Evolutionary conservation across 2,329 filamentous ascomycete species (phyloP).

Genomic region (Colletotrichum euphorbiae): DNA sequence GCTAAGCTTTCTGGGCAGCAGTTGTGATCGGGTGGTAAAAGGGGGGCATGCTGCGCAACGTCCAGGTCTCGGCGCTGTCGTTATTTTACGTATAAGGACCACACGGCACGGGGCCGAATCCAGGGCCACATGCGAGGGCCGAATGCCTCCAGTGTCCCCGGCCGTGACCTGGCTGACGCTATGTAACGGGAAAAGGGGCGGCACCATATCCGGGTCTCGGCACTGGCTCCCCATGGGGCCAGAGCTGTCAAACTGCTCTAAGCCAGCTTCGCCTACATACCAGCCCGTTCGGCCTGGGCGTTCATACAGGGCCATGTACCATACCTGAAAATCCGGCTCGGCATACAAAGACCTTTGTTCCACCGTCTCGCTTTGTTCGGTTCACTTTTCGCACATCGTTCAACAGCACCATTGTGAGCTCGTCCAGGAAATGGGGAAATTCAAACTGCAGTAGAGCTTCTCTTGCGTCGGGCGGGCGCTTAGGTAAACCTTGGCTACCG

Average conservation of each 20-base stretch:
- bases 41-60: neutral
- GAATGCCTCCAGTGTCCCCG: constrained; percentile 10
- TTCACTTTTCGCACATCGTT: too few species aligned
- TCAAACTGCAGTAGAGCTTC: neutral
- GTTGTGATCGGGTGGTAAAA: constrained; percentile 14
- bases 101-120: constrained; percentile 28
- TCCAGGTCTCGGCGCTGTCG: constrained; percentile 17
- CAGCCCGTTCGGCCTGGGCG: constrained; percentile 10
- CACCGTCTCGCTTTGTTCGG: too few species aligned
- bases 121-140: constrained; percentile 12
- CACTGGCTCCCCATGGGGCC: neutral
- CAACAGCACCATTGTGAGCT: neutral
- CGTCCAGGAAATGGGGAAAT: neutral
- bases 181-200: neutral
- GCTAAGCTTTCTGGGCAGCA: neutral
- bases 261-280: neutral
- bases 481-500: constrained; percentile 1
- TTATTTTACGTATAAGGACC: neutral
- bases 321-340: too few species aligned
- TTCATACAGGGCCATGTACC: neutral
- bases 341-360: too few species aligned
- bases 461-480: constrained; percentile 3
- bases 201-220: constrained; percentile 13
- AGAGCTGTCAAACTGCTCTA: neutral
- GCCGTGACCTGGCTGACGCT: constrained; percentile 19